Conservation (phyloP, 495 filamentous ascomycete genomes). For the Hypomontagnella monticulosa region DNA sequence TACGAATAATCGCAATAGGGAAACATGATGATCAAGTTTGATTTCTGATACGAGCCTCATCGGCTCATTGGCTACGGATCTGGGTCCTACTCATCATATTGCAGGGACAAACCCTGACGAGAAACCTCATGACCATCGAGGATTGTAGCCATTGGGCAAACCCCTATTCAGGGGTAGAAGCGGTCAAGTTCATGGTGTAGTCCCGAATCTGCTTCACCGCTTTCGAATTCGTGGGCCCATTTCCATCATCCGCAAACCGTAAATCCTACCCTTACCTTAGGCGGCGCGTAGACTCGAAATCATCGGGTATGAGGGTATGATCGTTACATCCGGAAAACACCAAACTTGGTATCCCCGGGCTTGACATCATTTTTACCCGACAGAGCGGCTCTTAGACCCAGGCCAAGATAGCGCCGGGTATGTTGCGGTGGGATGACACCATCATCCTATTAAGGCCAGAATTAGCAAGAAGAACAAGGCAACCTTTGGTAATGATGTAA, state of each 20-base stretch:
- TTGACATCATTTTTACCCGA: conserved; percentile 69
- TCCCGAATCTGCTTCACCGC: conserved; percentile 13
- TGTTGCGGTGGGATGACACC: conserved; percentile 91
- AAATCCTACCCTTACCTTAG: conserved; percentile 4
- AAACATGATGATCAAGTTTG: conserved; percentile 10
- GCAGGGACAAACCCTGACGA: conserved; percentile 23
- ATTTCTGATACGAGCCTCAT: conserved; percentile 1
- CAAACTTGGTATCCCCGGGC: conserved; percentile 79
- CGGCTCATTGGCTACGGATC: conserved; percentile 5
- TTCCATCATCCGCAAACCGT: neutral
- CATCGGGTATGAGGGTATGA: conserved; percentile 14
- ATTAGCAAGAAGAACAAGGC: conserved; percentile 42
- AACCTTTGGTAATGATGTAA: neutral
- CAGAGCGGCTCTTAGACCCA: conserved; percentile 82
- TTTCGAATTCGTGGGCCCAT: neutral
- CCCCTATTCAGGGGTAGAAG: conserved; percentile 18
- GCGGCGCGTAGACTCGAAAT: conserved; percentile 1
- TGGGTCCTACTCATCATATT: conserved; percentile 10
- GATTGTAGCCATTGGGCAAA: conserved; percentile 11
- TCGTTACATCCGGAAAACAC: conserved; percentile 92
- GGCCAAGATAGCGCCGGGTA: conserved; percentile 81
- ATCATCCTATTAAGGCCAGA: conserved; percentile 67
- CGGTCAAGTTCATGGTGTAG: conserved; percentile 11
- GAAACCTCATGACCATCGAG: neutral
- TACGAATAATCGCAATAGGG: neutral